Evolutionary conservation across 2,329 filamentous ascomycete species (phyloP), one percentile per base, ranked within the genome.

Genomic region (Camillea tinctor): DNA sequence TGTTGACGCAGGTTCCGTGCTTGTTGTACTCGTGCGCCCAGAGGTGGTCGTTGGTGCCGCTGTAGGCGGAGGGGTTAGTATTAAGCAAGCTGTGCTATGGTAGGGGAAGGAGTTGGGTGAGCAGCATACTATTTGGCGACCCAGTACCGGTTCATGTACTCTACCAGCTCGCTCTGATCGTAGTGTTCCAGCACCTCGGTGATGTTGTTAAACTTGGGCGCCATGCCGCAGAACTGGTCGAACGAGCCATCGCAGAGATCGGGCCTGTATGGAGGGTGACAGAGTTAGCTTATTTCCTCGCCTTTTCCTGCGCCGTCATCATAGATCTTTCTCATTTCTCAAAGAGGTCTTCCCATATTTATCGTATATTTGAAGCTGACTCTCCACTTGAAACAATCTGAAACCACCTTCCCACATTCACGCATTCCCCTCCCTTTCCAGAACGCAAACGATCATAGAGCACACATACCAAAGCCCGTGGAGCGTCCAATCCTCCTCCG

Each of bases 1-100:
- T 91, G 70, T 84, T 87, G 69, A 91, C 86, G 75, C 89, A 91
- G 13, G 88, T 90, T 30, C 85, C 89, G 72, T 91, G 88, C 73
- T 89, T 90, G 72, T 81, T 80, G 84, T 87, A 91, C 71, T 91
- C 88, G 74, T 90, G 87, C 67, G 84, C 80, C 88, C 88, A 91
- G 68, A 91, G 71, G 56, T 76, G 72, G 30, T 75, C 69, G 64
- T 79, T 79, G 21, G 72, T 69, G 23, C 76, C 76, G 57, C 75
- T 75, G 57, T 20, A 52, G 26, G n/a, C n/a, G n/a, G 23, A 15
- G 20, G 26, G 56, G 9, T 30, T 9, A 50, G 36, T 44, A 44
- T 44, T 11, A 44, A 54, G 36, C 36, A 3, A 13, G 19, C 13
- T 9, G 15, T 19, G 23, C 7, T 52, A 24, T 24, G 44, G 50